Evolutionary conservation across 1,284 basidiomycete genomes (phyloP), one percentile per base, ranked within the genome.

Genomic region (Heterobasidion annosum): DNA sequence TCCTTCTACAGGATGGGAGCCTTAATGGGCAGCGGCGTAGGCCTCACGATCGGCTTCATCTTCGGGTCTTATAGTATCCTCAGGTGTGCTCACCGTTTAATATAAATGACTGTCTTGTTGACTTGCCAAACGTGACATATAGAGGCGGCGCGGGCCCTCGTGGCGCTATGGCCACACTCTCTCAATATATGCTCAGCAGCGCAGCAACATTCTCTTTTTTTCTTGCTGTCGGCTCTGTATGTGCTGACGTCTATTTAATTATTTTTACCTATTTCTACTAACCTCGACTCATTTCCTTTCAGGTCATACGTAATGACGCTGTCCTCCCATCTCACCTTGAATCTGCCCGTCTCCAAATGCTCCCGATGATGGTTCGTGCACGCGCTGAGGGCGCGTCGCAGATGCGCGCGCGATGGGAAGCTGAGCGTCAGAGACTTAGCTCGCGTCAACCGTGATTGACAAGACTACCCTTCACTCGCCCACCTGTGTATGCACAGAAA

Each of bases 21-120:
- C 50, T 71, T 93, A 57, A 94, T 94, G 91, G 92, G 92, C 59
- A 87, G 84, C 59, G 91, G 91, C 61, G 93, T 96, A 56, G 93
- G 93, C 34, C 77, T 95, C 50, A 95, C 93, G 40, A 95, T 96
- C 65, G 93, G 93, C n/a, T 96, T 97, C 73, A 85, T 97, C 60
- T 97, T 97, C 65, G 93, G 93, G 50, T 84, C 86, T 42, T 95
- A 88, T 74, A 93, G 85, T 61, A 91, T 97, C 66, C 72, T 97
- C 45, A 78, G 92, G 93, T 91, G 62, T 59, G 81, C 51, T 54
- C 10, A 45, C 33, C 1, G 15, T 32, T 10, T 7, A 3, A 19
- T 47, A 25, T 25, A 25, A 25, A 25, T 25, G 3, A 25, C 25
- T 25, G 10, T 19, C n/a, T 47, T 47, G 16, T 47, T 57, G 50